Percentiles rank a stretch among this genome's conserved stretches.
Evolutionary conservation across 805 yeast species (phyloP).

Genomic region (Sugiyamaella valdiviana): DNA sequence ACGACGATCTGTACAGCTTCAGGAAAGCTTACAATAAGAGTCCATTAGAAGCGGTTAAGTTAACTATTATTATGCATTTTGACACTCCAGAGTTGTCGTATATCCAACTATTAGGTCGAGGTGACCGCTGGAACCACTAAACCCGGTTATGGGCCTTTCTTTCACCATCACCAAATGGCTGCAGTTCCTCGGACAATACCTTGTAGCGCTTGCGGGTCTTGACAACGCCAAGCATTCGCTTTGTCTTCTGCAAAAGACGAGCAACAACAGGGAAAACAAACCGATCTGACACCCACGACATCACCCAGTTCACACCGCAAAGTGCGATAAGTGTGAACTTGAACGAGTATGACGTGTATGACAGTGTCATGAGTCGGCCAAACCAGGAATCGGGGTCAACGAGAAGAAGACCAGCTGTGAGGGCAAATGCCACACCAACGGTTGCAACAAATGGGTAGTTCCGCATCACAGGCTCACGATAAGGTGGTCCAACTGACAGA

Average conservation of each 20-base stretch:
- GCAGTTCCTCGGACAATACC: conserved; percentile 22
- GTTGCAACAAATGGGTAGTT: conserved; percentile 67
- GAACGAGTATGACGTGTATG: conserved; percentile 48
- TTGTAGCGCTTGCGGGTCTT: conserved; percentile 34
- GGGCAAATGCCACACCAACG: conserved; percentile 41
- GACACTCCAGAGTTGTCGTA: too few relatives aligned
- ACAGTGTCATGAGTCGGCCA: conserved; percentile 71
- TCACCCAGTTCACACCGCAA: conserved; percentile 45
- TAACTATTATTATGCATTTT: too few relatives aligned
- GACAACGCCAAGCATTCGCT: conserved; percentile 16
- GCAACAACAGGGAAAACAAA: conserved; percentile 41
- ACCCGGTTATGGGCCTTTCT: background rate
- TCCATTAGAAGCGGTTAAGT: too few relatives aligned
- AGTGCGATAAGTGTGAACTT: conserved; percentile 36
- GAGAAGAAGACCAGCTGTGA: conserved; percentile 52
- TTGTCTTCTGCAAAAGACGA: conserved; percentile 16
- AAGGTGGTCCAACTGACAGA: conserved; percentile 91
- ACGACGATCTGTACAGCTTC: too few relatives aligned
- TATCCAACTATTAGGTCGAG: too few relatives aligned
- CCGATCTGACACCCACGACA: conserved; percentile 43
- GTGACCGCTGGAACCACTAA: too few relatives aligned
- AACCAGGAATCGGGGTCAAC: conserved; percentile 46
- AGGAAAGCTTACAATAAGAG: too few relatives aligned
- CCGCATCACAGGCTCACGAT: conserved; percentile 64
- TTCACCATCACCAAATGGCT: background rate